Percentiles rank a stretch among this genome's conserved stretches.
phyloP scores from a whole-genome alignment of 192 early-diverging fungal species.

The Funneliformis geosporum region DNA sequence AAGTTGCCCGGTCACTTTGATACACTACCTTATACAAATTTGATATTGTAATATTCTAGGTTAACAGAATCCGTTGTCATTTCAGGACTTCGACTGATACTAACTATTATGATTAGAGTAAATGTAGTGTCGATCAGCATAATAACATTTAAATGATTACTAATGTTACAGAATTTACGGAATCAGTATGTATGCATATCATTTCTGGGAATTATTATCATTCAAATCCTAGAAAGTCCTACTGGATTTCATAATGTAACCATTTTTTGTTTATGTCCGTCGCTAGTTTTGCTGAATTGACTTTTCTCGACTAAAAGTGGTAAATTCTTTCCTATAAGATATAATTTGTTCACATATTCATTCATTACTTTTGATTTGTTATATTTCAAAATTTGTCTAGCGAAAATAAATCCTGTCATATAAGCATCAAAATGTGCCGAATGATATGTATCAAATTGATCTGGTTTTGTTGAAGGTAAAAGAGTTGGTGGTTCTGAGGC shows the following conservation, averaged over 20 bases:
- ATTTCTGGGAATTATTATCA: no score
- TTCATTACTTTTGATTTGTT: constrained; percentile 37
- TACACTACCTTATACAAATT: no score
- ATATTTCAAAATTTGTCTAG: constrained; percentile 51
- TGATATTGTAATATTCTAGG: no score
- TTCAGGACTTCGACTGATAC: no score
- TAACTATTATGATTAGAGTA: no score
- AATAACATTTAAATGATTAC: no score
- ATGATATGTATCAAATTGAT: constrained; percentile 65
- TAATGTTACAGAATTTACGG: no score
- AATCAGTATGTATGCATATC: no score
- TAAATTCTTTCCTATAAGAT: constrained; percentile 79
- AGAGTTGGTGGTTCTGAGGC: constrained; percentile 1
- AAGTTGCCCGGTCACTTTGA: no score
- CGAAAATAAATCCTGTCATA: constrained; percentile 93
- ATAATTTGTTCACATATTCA: constrained; percentile 75
- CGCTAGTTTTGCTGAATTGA: constrained; percentile 59
- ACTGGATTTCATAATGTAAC: neutral
- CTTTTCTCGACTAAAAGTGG: constrained; percentile 70
- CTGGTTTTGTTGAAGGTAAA: constrained; percentile 19
- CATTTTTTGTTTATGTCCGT: constrained; percentile 36
- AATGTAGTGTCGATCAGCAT: no score
- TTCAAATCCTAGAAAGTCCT: neutral
- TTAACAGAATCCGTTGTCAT: no score
- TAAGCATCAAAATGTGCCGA: constrained; percentile 93